These are phyloP conservation scores for Scheffersomyces illinoinensis DNA, from an alignment of 1,139 yeast species.

Conservation along the genomic window DNA sequence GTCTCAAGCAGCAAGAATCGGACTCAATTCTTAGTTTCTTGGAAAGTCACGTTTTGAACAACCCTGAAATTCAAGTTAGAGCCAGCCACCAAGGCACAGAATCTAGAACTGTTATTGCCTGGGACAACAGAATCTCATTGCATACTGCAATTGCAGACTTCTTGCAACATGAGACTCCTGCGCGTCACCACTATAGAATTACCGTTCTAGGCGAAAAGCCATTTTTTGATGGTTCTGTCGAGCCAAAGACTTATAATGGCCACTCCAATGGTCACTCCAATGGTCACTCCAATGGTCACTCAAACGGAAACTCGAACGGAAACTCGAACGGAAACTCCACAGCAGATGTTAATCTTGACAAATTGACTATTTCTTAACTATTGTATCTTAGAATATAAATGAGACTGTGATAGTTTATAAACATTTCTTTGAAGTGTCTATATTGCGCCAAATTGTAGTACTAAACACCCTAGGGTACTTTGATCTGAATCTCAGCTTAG, in stretches of 20 bases:
- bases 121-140: conserved; percentile 25
- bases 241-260: not conserved
- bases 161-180: conserved; percentile 19
- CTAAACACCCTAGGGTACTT: conserved; percentile 27
- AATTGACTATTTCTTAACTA: not conserved
- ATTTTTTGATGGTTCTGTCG: conserved; percentile 10
- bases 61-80: conserved; percentile 28
- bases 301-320: conserved; percentile 12
- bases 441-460: too few species aligned
- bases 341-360: not conserved
- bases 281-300: conserved; percentile 8
- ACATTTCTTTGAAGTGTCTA: too few species aligned
- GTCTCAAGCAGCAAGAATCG: conserved; percentile 22
- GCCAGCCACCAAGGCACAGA: conserved; percentile 25
- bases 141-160: conserved; percentile 26
- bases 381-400: not conserved
- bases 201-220: conserved; percentile 29
- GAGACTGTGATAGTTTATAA: too few species aligned
- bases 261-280: conserved; percentile 1
- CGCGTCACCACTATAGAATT: conserved; percentile 27
- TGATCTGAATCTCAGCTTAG: conserved; percentile 48
- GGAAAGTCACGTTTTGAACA: conserved; percentile 20
- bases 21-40: conserved; percentile 23
- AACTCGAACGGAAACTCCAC: conserved; percentile 4
- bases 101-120: conserved; percentile 22